Base-by-base conservation (phyloP, 2,329 filamentous ascomycete genomes). In the Xylaria sp. region DNA sequence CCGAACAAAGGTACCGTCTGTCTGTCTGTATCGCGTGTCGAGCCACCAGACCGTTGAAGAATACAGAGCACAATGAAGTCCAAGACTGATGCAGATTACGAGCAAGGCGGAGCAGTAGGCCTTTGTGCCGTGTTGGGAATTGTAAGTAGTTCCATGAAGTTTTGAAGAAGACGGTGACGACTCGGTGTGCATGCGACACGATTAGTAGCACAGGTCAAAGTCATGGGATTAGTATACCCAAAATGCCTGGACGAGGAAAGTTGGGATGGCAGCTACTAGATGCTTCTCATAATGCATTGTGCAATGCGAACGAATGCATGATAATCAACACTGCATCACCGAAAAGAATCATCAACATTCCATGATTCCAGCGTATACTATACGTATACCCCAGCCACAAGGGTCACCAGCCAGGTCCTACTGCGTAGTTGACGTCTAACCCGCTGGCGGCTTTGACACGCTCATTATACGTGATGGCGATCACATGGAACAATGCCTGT, bases 41-140 rank as follows among this genome's bases (percentile, higher is more conserved):
- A 54, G 31, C 36, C 31, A 15, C 20, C 33, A 49, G 17, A 10
- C 42, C 29, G 42, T 44, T 10, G 15, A 17, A 29, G 42, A 20
- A 44, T 20, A 3, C n/a, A 20, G 20, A 13, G 10, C 10, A 27
- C 45, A 29, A 29, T 49, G 45, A 13, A 49, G 15, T 11, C 22
- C 22, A 13, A 27, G 15, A 17, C 45, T 3, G 45, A 29, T 49
- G 45, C 25, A 5, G 45, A 25, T 10, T 44, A 44, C 42, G 6
- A n/a, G 42, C 42, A 44, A n/a, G 42, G 42, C 6, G n/a, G 33
- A 57, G 50, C 27, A 42, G 55, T 50, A 65, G 56, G 20, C 56
- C 39, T 27, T 60, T 55, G 63, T 56, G 63, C 56, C 56, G 25
- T 56, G 45, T 51, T 49, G 61, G 49, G 42, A 5, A 50, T 10